Evolutionary conservation across 2,329 filamentous ascomycete species (phyloP).

Genomic region (Paracoccidioides brasiliensis): DNA sequence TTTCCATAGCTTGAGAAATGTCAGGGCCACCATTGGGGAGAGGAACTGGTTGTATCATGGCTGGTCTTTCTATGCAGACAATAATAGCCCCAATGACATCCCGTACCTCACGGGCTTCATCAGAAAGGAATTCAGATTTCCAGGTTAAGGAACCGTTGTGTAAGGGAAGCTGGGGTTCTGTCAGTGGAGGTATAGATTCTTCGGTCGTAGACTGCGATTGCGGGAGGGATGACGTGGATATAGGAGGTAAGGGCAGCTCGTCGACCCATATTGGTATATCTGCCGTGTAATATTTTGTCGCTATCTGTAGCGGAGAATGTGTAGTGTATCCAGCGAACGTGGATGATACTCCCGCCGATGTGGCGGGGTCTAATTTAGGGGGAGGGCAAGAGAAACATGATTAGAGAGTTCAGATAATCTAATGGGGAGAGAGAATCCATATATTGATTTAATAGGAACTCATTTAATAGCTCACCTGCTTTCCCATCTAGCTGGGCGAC

Average conservation of each 20-base stretch:
- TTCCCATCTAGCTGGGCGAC: neutral
- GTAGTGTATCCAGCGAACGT: slow-evolving; percentile 36
- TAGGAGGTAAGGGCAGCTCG: slow-evolving; percentile 23
- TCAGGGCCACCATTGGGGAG: neutral
- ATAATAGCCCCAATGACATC: slow-evolving; percentile 33
- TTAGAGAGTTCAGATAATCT: neutral
- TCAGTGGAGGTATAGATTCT: neutral
- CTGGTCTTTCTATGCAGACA: slow-evolving; percentile 23
- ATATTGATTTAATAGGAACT: no score
- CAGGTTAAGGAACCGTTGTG: slow-evolving; percentile 16
- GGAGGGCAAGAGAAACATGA: neutral
- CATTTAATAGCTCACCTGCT: neutral
- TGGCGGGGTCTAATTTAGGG: neutral
- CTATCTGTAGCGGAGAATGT: slow-evolving; percentile 28
- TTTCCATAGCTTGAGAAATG: neutral
- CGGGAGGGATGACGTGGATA: neutral
- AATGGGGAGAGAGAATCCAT: no score
- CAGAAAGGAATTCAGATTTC: slow-evolving; percentile 29
- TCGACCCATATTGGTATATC: slow-evolving; percentile 37
- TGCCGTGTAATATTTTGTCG: slow-evolving; percentile 33
- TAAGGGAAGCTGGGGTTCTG: slow-evolving; percentile 4
- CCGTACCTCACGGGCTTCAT: slow-evolving; percentile 31
- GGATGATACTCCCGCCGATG: slow-evolving; percentile 6
- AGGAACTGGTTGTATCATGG: neutral
- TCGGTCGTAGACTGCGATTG: neutral